Base-by-base conservation (phyloP, 495 filamentous ascomycete genomes). In the Aspergillus baeticus region DNA sequence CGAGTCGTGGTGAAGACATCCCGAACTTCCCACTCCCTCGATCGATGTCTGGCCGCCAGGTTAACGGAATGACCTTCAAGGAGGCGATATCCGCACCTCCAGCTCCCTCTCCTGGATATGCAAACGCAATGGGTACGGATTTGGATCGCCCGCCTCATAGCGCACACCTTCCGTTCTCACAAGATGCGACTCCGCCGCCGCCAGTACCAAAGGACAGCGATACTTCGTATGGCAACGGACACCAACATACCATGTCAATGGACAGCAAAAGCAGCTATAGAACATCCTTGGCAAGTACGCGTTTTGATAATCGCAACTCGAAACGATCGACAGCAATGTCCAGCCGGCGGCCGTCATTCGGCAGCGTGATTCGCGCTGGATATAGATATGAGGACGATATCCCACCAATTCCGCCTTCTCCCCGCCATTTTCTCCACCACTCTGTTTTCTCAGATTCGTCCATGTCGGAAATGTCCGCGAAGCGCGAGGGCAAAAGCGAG, bases 1-100 rank as follows among this genome's bases (percentile, higher is more conserved):
- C 37, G 48, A 65, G 73, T 23, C 81, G 83, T 55, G 64, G 84
- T 47, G 86, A 88, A 52, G 77, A 83, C 0, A 87, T 89, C 57
- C 83, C 87, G 8, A 77, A 67, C 54, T 88, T 86, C 67, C 85
- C 77, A 46, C 78, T 74, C 65, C 67, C 69, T 2, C 75, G 67
- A 17, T 71, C 75, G 29, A 70, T 77, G 60, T 66, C 68, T 6
- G 64, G 63, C 14, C 59, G 66, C 39, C 57, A 48, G 15, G 59
- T 69, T 1, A 56, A 61, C n/a, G 63, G 62, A 15, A 56, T 61
- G 14, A 36, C 49, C 2, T 26, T 63, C 2, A 57, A 57, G 20
- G 41, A 44, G 11, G 26, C 36, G 3, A 57, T 33, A 10, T 57
- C 61, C 5, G 44, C 54, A 64, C 75, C 57, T 1, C 54, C 63